Percentiles rank a stretch among this genome's conserved stretches.
Conservation (phyloP, 495 filamentous ascomycete species). For the Aspergillus incahuasiensis region DNA sequence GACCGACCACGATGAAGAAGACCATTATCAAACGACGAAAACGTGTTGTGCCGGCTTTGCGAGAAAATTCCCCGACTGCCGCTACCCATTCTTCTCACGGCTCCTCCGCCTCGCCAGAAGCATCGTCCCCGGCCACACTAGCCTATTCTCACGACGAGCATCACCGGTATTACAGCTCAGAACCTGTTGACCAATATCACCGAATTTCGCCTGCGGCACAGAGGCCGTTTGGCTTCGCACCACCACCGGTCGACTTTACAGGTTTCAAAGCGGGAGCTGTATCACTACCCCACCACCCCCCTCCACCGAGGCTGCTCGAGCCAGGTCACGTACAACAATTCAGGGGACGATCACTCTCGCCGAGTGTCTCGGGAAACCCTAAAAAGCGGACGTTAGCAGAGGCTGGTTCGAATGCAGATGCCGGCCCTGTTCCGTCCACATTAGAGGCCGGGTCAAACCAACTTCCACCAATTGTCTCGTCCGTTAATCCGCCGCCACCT, state of each 20-base stretch:
- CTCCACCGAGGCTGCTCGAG: conserved; percentile 39
- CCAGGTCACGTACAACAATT: conserved; percentile 36
- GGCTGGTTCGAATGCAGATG: conserved; percentile 26
- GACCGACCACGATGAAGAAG: conserved; percentile 96
- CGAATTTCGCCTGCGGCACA: conserved; percentile 27
- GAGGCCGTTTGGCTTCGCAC: conserved; percentile 32
- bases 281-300: conserved; percentile 36
- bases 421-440: conserved; percentile 25
- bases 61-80: conserved; percentile 47
- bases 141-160: conserved; percentile 58
- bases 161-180: conserved; percentile 41
- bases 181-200: conserved; percentile 33
- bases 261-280: conserved; percentile 36
- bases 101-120: conserved; percentile 42
- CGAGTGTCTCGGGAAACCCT: conserved; percentile 29
- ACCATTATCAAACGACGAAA: conserved; percentile 93
- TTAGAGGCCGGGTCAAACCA: conserved; percentile 41
- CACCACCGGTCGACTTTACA: conserved; percentile 51
- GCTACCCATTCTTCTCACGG: conserved; percentile 43
- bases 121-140: conserved; percentile 36
- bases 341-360: conserved; percentile 38
- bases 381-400: conserved; percentile 44
- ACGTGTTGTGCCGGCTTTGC: conserved; percentile 80
- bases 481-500: conserved; percentile 36
- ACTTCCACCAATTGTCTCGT: conserved; percentile 43